phyloP scores from a whole-genome alignment of 176 grass and related monocot species.

The Poa annua region DNA sequence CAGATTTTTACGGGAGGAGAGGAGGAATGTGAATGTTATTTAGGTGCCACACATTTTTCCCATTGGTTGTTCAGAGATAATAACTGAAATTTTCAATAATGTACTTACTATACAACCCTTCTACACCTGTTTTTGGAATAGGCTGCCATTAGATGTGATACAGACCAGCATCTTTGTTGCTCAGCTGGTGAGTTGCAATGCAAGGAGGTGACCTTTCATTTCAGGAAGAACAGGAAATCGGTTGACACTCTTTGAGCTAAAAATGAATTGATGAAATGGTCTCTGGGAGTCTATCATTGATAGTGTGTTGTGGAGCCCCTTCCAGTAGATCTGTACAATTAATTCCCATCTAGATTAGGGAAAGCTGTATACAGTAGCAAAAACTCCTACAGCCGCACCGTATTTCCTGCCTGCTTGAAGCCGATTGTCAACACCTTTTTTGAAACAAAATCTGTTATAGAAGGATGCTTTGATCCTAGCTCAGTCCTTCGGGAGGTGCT shows the following conservation, averaged over 20 bases:
- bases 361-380: background rate
- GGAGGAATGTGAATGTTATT: conserved; percentile 7
- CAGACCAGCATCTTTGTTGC: conserved; percentile 10
- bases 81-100: conserved; percentile 25
- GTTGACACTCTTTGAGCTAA: conserved; percentile 19
- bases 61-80: conserved; percentile 36
- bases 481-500: conserved; percentile 39
- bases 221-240: conserved; percentile 13
- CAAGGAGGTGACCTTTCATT: conserved; percentile 33
- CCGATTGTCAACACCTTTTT: background rate
- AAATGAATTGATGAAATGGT: background rate
- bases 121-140: conserved; percentile 21
- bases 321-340: background rate
- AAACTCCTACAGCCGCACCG: background rate
- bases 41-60: conserved; percentile 23
- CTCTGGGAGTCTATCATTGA: conserved; percentile 3
- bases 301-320: conserved; percentile 3
- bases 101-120: conserved; percentile 10
- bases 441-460: background rate
- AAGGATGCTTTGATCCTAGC: background rate
- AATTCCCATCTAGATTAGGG: background rate
- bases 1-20: conserved; percentile 19
- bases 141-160: conserved; percentile 30
- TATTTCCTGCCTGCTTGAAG: background rate
- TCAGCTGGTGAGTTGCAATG: background rate